These are phyloP conservation scores for Kokia cookei DNA, from an alignment of 441 rosid genomes.

Conservation along the genomic window DNA sequence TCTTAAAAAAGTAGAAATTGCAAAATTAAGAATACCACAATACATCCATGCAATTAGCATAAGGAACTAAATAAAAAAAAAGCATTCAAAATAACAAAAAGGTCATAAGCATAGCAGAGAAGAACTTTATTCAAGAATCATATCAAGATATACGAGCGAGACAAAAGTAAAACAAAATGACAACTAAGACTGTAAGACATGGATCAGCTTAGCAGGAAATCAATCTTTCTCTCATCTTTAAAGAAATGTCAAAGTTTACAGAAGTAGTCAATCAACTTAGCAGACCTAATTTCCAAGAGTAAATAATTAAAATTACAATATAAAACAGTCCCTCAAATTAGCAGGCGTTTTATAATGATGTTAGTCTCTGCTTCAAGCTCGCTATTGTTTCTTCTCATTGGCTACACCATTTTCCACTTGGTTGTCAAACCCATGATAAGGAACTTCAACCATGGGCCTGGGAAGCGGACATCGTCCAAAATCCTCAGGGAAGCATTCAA, in stretches of 20 bases:
- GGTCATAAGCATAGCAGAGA: background rate
- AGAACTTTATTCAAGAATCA: conserved; percentile 2
- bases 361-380: conserved; percentile 10
- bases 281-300: conserved; percentile 20
- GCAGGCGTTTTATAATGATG: background rate
- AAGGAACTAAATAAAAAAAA: background rate
- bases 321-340: conserved; percentile 16
- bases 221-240: conserved; percentile 11
- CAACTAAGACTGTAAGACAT: background rate
- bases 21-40: background rate
- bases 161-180: background rate
- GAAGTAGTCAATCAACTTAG: conserved; percentile 22
- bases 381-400: conserved; percentile 57
- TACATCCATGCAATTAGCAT: background rate
- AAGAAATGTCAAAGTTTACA: conserved; percentile 22
- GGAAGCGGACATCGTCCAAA: conserved; percentile 72
- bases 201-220: conserved; percentile 9
- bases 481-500: conserved; percentile 66
- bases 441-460: conserved; percentile 74
- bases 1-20: background rate
- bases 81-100: background rate
- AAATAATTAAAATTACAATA: conserved; percentile 21
- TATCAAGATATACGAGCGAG: background rate
- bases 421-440: conserved; percentile 65
- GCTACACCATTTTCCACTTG: conserved; percentile 52